A percentile compares a stretch with the other conserved stretches of the same genome.
These are phyloP conservation scores for Polygonum maritimum DNA, from an alignment of 148 eudicot species.

Conservation along the genomic window DNA sequence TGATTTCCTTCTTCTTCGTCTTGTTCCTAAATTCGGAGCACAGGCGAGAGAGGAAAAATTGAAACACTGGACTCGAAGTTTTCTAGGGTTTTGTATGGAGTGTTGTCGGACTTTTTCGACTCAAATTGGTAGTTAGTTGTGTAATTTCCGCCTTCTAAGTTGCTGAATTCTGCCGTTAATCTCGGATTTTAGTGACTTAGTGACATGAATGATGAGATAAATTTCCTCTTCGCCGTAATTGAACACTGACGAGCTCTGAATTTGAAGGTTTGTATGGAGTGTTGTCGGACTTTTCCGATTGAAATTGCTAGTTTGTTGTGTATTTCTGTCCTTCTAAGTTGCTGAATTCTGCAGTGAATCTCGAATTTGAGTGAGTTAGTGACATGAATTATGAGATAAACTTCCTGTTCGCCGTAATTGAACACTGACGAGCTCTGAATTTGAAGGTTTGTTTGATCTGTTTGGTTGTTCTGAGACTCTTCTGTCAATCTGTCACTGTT, in stretches of 20 bases:
- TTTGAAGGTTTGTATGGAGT: neutral
- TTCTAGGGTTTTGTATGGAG: constrained; percentile 1
- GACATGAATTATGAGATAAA: neutral
- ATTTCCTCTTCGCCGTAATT: neutral
- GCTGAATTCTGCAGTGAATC: neutral
- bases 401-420: neutral
- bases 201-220: neutral
- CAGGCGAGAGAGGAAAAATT: neutral
- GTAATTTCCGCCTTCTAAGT: neutral
- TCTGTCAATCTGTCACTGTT: neutral
- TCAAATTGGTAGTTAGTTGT: neutral
- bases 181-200: neutral
- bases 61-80: neutral
- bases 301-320: neutral
- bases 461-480: neutral
- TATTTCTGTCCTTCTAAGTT: neutral
- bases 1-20: neutral
- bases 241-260: neutral
- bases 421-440: neutral
- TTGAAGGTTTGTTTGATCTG: no score
- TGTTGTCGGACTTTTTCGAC: neutral
- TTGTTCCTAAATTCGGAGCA: neutral
- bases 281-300: neutral
- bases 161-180: neutral
- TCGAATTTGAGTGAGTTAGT: neutral